Evolutionary conservation across 106 monocot genomes (phyloP), one percentile per base, ranked within the genome.

Genomic region (Vanilla planifolia): DNA sequence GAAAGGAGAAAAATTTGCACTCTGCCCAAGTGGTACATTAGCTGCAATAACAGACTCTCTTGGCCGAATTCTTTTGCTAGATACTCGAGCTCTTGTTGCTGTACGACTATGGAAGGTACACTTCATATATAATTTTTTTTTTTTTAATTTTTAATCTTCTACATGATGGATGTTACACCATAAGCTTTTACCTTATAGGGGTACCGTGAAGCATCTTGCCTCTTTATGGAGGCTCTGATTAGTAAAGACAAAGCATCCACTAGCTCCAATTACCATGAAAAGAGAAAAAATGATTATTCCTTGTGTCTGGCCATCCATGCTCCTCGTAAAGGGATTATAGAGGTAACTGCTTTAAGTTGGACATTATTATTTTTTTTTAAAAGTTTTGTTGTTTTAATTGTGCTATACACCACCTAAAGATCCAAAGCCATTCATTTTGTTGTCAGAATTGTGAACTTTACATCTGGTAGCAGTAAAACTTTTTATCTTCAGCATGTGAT

Each of bases 1-100:
- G 58, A 98, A 85, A 71, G 96, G 91, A 73, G 96, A 98, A 63
- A 84, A 72, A 67, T 62, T 98, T 8, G 88, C 88, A 0, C 68
- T 98, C 48, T 82, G 91, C 55, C 91, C 96, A 41, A 81, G 81
- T 73, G 96, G 96, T 52, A 80, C 91, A 28, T 77, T 98, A 67
- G 96, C 96, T 65, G 91, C 91, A 24, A 82, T 91, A 62, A 88
- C 96, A 50, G 91, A 98, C 82, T 98, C 96, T 65, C 84, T 98
- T 61, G 91, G 96, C 11, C 78, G 96, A 30, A 80, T 98, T 66
- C 63, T 98, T 25, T 75, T 98, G 60, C 67, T 98, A 30, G 96
- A 98, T 60, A 98, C 96, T 52, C 76, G 80, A 26, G 96, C 96
- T 14, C 91, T 98, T 70, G 96, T 98, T 56, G 96, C 82, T 48